phyloP scores from a whole-genome alignment of 192 early-diverging fungal genomes.

The Backusella mclennaniae region DNA sequence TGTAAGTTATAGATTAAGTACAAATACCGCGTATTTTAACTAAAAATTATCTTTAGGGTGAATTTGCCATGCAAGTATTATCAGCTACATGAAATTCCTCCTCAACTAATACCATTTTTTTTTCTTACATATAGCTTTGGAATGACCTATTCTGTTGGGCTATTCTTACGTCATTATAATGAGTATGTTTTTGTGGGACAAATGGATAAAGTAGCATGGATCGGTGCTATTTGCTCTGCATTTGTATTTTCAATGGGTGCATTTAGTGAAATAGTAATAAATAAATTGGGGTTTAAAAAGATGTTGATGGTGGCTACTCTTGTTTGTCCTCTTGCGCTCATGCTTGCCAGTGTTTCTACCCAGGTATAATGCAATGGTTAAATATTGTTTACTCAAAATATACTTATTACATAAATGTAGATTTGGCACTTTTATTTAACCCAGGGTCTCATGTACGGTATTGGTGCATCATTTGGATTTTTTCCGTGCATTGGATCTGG shows the following conservation, averaged over 20 bases:
- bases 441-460: constrained; percentile 39
- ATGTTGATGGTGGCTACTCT: constrained; percentile 48
- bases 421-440: constrained; percentile 55
- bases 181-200: constrained; percentile 37
- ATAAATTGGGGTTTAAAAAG: constrained; percentile 47
- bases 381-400: neutral
- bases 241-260: constrained; percentile 44
- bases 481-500: constrained; percentile 36
- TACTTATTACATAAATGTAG: neutral
- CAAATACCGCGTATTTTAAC: neutral
- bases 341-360: constrained; percentile 41
- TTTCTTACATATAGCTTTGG: neutral
- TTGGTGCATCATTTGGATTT: constrained; percentile 42
- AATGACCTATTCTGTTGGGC: neutral
- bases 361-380: neutral
- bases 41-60: neutral
- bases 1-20: constrained; percentile 20
- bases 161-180: constrained; percentile 25
- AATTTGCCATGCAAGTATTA: neutral
- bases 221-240: constrained; percentile 42
- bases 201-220: constrained; percentile 40
- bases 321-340: constrained; percentile 38
- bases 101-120: neutral
- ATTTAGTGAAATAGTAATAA: constrained; percentile 21
- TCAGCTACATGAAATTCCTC: neutral